phyloP scores from a whole-genome alignment of 1,284 basidiomycete genomes.

The Coriolopsis trogii region DNA sequence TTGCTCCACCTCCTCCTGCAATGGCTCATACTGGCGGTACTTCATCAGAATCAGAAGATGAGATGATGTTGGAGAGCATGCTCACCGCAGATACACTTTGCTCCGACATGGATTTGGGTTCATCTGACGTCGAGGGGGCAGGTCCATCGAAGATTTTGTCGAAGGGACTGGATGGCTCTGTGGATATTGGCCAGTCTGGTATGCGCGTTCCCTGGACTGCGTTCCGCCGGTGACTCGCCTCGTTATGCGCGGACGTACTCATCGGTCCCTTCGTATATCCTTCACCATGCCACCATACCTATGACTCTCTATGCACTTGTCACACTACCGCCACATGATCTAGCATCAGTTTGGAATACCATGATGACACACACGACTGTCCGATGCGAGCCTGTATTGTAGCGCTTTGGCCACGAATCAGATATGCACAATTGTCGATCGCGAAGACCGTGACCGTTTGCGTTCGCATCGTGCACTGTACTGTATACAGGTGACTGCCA shows the following conservation, averaged over 20 bases:
- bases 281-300: neutral
- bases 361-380: too few species aligned
- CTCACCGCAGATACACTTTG: constrained; percentile 12
- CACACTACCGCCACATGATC: too few species aligned
- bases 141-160: constrained; percentile 5
- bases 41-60: constrained; percentile 22
- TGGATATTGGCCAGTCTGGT: neutral
- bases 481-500: too few species aligned
- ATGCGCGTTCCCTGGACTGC: neutral
- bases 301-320: too few species aligned
- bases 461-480: too few species aligned
- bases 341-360: too few species aligned
- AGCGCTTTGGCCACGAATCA: too few species aligned
- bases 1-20: neutral
- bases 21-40: neutral
- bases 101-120: constrained; percentile 25
- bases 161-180: neutral
- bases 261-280: neutral
- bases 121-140: constrained; percentile 12
- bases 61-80: constrained; percentile 26
- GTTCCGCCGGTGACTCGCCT: neutral
- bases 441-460: too few species aligned
- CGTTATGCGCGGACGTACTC: neutral
- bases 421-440: too few species aligned
- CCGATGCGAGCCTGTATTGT: too few species aligned